Conservation (phyloP, 148 eudicot species). For the Vaccinium myrtillus region DNA sequence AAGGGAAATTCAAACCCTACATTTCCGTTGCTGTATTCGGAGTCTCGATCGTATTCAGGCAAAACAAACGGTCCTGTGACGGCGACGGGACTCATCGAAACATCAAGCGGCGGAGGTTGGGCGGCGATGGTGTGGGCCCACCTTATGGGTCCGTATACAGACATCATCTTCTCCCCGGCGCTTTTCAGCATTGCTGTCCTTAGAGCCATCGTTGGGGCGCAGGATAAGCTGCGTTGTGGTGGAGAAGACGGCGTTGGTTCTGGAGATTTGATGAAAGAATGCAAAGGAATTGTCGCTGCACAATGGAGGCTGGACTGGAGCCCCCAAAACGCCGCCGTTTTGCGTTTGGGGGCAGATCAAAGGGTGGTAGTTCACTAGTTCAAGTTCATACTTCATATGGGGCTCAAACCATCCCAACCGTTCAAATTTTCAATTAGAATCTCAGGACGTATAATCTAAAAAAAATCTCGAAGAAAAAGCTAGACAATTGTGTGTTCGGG, state of each 20-base stretch:
- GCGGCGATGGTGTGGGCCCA: conserved; percentile 47
- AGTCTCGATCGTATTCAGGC: conserved; percentile 25
- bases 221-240: not conserved
- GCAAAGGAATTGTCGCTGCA: not conserved
- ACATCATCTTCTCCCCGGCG: conserved; percentile 19
- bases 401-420: too few relatives aligned
- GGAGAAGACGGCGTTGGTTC: not conserved
- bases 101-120: conserved; percentile 37
- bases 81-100: conserved; percentile 20
- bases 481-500: too few relatives aligned
- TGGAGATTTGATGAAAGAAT: not conserved
- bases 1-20: conserved; percentile 33
- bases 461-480: too few relatives aligned
- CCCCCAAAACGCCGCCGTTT: too few relatives aligned
- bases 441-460: too few relatives aligned
- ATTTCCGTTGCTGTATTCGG: conserved; percentile 14
- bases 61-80: conserved; percentile 21
- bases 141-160: conserved; percentile 30
- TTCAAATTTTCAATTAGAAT: too few relatives aligned
- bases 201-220: conserved; percentile 38
- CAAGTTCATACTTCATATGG: too few relatives aligned
- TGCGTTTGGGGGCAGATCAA: too few relatives aligned
- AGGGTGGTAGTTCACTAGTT: too few relatives aligned
- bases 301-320: too few relatives aligned
- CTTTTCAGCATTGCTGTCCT: conserved; percentile 31